Base-by-base conservation (phyloP, 1,139 yeast genomes). In the Candida sanyaensis region DNA sequence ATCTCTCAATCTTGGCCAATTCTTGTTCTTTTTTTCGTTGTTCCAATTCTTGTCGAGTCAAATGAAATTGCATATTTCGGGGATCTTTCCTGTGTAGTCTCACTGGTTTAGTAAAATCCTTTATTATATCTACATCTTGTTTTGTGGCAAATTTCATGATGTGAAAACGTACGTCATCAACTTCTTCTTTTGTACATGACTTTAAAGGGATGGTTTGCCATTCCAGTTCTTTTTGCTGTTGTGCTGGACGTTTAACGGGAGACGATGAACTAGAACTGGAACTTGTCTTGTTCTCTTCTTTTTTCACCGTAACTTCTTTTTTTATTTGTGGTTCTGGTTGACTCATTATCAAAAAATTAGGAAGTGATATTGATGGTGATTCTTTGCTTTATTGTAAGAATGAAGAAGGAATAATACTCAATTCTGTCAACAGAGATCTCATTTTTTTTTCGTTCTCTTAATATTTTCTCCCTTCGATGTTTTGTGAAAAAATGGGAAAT, bases 81-180 rank as follows among this genome's bases (percentile, higher is more conserved):
- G 98, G 97, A 65, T 92, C 98, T 63, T 92, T 91, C 57, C 98
- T 78, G 64, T 91, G 97, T 60, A 92, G 73, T 56, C 97, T 74
- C 13, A 92, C 86, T 0, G 99, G 99, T 50, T 80, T 79, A 45
- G 83, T 84, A 64, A 92, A 92, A 54, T 84, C 84, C 33, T 75
- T 73, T 29, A 74, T 71, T 5, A 95, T 93, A 54, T 88, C 88
- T 31, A 93, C 86, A 42, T 79, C 77, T 56, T 81, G 79, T 53
- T 84, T 83, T 34, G 88, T 77, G 59, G 87, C 96, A 61, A 93
- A 90, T 65, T 86, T 86, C 69, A 92, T 69, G 31, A 93, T 78
- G 63, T 93, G 97, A 53, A 85, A 87, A 51, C 96, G 77, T 45
- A 86, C 78, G 51, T 87, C 90, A 43, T 82, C 83, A 30, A 89